Conservation (phyloP, 164 flowering plant genomes). For the Aristolochia contorta region DNA sequence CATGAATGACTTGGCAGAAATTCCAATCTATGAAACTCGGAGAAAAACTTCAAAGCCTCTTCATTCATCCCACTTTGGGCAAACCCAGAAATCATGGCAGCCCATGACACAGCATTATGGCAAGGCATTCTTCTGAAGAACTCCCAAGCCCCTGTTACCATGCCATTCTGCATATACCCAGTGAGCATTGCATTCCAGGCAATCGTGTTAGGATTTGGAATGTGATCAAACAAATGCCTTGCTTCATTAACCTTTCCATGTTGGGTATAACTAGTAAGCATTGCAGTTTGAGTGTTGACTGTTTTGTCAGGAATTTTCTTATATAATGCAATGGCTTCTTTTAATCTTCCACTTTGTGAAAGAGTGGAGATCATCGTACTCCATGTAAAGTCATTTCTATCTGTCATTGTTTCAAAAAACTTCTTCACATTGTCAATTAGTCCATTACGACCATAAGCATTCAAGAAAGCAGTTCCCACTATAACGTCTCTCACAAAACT, state of each 20-base stretch:
- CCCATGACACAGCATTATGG: slow-evolving; percentile 34
- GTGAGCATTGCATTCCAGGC: slow-evolving; percentile 40
- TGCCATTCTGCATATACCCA: slow-evolving; percentile 37
- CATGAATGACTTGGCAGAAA: slow-evolving; percentile 26
- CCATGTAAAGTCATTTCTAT: slow-evolving; percentile 32
- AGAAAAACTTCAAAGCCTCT: slow-evolving; percentile 24
- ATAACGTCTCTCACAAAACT: slow-evolving; percentile 29
- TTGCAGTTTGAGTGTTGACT: slow-evolving; percentile 23
- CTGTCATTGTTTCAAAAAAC: slow-evolving; percentile 30
- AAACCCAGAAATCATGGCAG: slow-evolving; percentile 38
- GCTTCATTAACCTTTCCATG: slow-evolving; percentile 33
- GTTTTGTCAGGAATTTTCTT: slow-evolving; percentile 16
- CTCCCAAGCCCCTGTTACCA: slow-evolving; percentile 27
- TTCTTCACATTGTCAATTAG: slow-evolving; percentile 16
- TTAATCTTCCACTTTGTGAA: slow-evolving; percentile 28
- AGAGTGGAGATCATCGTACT: slow-evolving; percentile 32
- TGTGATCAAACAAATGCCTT: slow-evolving; percentile 22
- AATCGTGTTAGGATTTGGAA: slow-evolving; percentile 22
- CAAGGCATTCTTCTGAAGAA: slow-evolving; percentile 29
- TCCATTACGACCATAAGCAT: slow-evolving; percentile 29
- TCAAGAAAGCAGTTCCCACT: slow-evolving; percentile 37
- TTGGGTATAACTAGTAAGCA: slow-evolving; percentile 32
- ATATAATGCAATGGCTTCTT: slow-evolving; percentile 31
- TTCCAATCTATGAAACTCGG: slow-evolving; percentile 31
- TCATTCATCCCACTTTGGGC: slow-evolving; percentile 25